Conservation (phyloP, 2,329 filamentous ascomycete species). For the Ascochyta rabiei region DNA sequence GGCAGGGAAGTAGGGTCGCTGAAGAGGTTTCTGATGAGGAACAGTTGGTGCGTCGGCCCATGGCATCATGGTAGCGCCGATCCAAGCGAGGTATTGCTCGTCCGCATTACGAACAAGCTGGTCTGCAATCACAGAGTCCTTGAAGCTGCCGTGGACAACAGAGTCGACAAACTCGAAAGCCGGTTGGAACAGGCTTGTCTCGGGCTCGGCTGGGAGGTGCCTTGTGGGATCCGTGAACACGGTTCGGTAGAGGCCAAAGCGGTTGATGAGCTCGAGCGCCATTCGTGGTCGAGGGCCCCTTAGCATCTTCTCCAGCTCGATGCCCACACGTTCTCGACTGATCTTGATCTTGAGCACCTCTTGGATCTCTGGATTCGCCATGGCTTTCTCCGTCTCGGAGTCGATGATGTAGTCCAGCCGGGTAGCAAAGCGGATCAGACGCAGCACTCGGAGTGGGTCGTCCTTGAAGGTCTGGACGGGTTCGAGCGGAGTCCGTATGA, state of each 20-base stretch:
- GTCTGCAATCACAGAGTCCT: constrained; percentile 46
- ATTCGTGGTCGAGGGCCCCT: constrained; percentile 67
- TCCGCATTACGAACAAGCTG: constrained; percentile 66
- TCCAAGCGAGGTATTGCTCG: constrained; percentile 76
- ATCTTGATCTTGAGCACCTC: constrained; percentile 85
- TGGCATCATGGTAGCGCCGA: constrained; percentile 74
- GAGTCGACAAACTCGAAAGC: constrained; percentile 67
- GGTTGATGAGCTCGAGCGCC: constrained; percentile 69
- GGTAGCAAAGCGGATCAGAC: constrained; percentile 89
- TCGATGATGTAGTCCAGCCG: constrained; percentile 82
- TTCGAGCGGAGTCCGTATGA: constrained; percentile 85
- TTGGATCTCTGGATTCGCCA: constrained; percentile 80
- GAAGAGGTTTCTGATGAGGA: constrained; percentile 57
- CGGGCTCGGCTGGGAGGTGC: constrained; percentile 60
- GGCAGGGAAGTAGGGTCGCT: constrained; percentile 53
- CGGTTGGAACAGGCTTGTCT: constrained; percentile 64
- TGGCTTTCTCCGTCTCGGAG: constrained; percentile 68
- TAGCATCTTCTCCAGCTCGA: constrained; percentile 91
- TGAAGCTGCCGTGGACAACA: constrained; percentile 13
- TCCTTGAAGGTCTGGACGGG: constrained; percentile 93
- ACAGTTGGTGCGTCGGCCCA: constrained; percentile 64
- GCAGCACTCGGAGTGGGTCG: constrained; percentile 84
- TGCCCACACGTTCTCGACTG: constrained; percentile 84
- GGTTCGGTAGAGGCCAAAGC: constrained; percentile 70
- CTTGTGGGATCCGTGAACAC: constrained; percentile 74